Conservation (phyloP, 208 protist genomes). For the Acanthamoeba divionensis region DNA sequence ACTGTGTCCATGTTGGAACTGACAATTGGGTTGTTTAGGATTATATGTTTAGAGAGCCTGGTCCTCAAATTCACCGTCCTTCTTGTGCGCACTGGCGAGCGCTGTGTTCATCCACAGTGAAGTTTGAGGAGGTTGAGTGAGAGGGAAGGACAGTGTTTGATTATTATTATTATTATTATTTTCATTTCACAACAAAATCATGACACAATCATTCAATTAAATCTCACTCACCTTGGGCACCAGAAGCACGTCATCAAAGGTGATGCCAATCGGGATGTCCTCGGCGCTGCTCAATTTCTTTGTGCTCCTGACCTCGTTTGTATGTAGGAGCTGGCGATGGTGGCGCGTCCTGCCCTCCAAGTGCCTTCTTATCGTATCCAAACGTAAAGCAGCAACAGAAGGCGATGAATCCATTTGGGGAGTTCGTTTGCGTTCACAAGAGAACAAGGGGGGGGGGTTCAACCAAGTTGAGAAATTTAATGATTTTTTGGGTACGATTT, state of each 20-base stretch:
- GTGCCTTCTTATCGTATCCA: too few species aligned
- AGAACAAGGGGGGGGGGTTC: too few species aligned
- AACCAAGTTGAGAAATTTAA: too few species aligned
- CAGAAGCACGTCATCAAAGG: not conserved
- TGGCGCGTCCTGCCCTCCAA: too few species aligned
- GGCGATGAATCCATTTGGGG: too few species aligned
- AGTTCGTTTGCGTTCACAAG: too few species aligned
- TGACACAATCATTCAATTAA: not conserved
- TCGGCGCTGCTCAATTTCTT: not conserved
- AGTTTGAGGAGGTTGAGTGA: not conserved
- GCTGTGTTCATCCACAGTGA: not conserved
- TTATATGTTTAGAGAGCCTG: slow-evolving; percentile 82
- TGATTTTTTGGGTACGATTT: too few species aligned
- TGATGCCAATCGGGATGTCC: not conserved
- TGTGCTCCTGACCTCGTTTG: too few species aligned
- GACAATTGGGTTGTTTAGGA: slow-evolving; percentile 89
- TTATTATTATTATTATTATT: not conserved
- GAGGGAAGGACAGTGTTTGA: not conserved
- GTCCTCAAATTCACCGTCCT: slow-evolving; percentile 71
- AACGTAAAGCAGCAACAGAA: too few species aligned
- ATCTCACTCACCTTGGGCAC: not conserved
- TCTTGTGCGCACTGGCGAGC: not conserved
- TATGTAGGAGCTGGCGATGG: too few species aligned
- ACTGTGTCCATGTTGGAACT: slow-evolving; percentile 95
- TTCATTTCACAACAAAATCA: not conserved